These are phyloP conservation scores for Alternaria sp. DNA, from an alignment of 2,329 filamentous ascomycete species.

Conservation along the genomic window DNA sequence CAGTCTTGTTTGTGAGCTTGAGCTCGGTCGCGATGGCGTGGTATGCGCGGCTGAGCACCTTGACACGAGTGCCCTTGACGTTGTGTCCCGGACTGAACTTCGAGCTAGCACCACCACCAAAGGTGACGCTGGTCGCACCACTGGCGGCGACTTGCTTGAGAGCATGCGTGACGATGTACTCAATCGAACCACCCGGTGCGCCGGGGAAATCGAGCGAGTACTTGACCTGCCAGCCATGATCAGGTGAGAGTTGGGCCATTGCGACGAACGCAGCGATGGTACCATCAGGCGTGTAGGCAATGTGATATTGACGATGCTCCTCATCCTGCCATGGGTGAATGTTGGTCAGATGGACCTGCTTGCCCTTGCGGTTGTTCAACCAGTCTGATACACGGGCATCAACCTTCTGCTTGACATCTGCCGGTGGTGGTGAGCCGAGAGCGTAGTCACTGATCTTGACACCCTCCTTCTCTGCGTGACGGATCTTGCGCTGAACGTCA, in stretches of 20 bases:
- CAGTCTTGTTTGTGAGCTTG: conserved; percentile 82
- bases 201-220: conserved; percentile 94
- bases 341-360: conserved; percentile 89
- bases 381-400: conserved; percentile 81
- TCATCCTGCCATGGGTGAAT: conserved; percentile 88
- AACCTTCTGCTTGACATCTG: conserved; percentile 73
- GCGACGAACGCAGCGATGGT: conserved; percentile 81
- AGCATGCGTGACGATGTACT: conserved; percentile 78
- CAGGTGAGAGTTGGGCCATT: conserved; percentile 80
- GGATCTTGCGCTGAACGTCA: conserved; percentile 76
- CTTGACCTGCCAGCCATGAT: conserved; percentile 92
- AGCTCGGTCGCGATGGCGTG: conserved; percentile 82
- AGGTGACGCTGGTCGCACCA: conserved; percentile 77
- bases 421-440: conserved; percentile 68
- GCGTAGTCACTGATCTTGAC: conserved; percentile 80
- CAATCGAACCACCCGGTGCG: conserved; percentile 86
- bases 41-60: conserved; percentile 84
- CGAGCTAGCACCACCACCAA: conserved; percentile 81
- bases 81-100: conserved; percentile 82
- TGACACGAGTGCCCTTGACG: conserved; percentile 79
- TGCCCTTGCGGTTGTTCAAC: conserved; percentile 81
- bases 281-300: conserved; percentile 76
- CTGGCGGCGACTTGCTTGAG: conserved; percentile 68
- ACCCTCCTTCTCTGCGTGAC: conserved; percentile 82
- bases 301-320: conserved; percentile 85